A percentile compares a stretch with the other conserved stretches of the same genome.
Evolutionary conservation across 495 filamentous ascomycete species (phyloP).

Genomic region (Aspergillus sclerotioniger): DNA sequence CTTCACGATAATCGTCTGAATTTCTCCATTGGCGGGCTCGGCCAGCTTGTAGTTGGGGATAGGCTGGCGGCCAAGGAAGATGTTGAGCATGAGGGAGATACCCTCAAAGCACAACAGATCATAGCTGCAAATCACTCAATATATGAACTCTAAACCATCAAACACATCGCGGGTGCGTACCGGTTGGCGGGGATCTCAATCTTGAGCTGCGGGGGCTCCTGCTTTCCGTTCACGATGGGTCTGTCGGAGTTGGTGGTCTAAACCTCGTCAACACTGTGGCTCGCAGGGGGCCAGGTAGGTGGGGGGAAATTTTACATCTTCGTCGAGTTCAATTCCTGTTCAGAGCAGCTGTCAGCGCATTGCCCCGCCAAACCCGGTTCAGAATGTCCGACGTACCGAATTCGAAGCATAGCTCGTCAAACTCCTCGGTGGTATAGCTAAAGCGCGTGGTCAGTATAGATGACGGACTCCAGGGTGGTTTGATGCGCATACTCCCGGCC

Average conservation of each 20-base stretch:
- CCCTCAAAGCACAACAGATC: conserved; percentile 99
- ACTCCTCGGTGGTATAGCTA: conserved; percentile 88
- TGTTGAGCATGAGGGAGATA: conserved; percentile 90
- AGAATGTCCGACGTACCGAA: conserved; percentile 61
- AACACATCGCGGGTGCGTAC: conserved; percentile 33
- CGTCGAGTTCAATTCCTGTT: conserved; percentile 87
- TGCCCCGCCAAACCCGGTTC: conserved; percentile 23
- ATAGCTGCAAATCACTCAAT: conserved; percentile 61
- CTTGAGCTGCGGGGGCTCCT: conserved; percentile 90
- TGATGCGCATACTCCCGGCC: conserved; percentile 70
- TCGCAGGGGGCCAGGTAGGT: not conserved
- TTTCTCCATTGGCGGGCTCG: conserved; percentile 66
- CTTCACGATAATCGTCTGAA: conserved; percentile 75
- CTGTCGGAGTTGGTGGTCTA: conserved; percentile 71
- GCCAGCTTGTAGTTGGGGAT: conserved; percentile 77
- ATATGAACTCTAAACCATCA: conserved; percentile 1
- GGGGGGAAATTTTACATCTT: conserved; percentile 59
- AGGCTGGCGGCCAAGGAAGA: conserved; percentile 74
- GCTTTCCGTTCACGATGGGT: conserved; percentile 70
- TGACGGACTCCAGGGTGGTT: not conserved
- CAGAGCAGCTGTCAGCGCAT: conserved; percentile 33
- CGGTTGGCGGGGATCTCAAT: conserved; percentile 98
- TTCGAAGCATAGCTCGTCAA: conserved; percentile 97
- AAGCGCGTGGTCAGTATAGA: conserved; percentile 8
- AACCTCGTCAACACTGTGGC: conserved; percentile 18